A percentile compares a stretch with the other conserved stretches of the same genome.
phyloP scores from a whole-genome alignment of 495 filamentous ascomycete species.

The Penicillium bialowiezense region DNA sequence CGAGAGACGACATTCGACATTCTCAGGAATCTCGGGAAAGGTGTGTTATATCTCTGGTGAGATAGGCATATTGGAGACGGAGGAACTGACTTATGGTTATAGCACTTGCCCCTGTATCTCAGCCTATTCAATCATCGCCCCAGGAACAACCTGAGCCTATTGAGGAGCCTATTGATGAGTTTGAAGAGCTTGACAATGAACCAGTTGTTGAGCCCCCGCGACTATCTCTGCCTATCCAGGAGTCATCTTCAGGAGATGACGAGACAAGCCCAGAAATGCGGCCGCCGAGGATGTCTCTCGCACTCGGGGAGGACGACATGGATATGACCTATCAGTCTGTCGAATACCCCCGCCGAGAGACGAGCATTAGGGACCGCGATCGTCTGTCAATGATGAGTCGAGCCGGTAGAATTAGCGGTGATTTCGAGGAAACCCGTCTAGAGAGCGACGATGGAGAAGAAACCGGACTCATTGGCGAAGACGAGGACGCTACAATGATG shows the following conservation, averaged over 20 bases:
- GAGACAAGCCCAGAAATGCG: slow-evolving; percentile 45
- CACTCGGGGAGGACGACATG: slow-evolving; percentile 66
- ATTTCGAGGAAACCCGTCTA: slow-evolving; percentile 48
- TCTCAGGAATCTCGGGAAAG: slow-evolving; percentile 62
- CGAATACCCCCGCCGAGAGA: slow-evolving; percentile 63
- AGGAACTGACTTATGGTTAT: background rate
- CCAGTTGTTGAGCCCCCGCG: slow-evolving; percentile 61
- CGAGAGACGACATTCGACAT: slow-evolving; percentile 75
- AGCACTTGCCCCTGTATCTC: slow-evolving; percentile 58
- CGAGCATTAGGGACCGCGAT: slow-evolving; percentile 46
- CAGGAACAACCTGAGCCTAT: slow-evolving; percentile 27
- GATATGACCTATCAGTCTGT: slow-evolving; percentile 66
- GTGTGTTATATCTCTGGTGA: slow-evolving; percentile 18
- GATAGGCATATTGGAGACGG: too few relatives aligned
- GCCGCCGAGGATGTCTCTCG: slow-evolving; percentile 59
- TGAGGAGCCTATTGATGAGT: slow-evolving; percentile 31
- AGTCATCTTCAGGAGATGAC: slow-evolving; percentile 49
- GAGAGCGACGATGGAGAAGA: slow-evolving; percentile 49
- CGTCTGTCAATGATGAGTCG: slow-evolving; percentile 54
- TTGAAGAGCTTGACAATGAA: slow-evolving; percentile 63
- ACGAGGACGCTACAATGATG: slow-evolving; percentile 34
- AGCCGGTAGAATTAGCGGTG: slow-evolving; percentile 60
- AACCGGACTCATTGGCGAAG: slow-evolving; percentile 40
- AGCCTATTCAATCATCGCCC: slow-evolving; percentile 59
- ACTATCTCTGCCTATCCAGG: slow-evolving; percentile 68